These are phyloP conservation scores for Chalaropsis thielavioides DNA, from an alignment of 2,329 filamentous ascomycete species.

Conservation along the genomic window DNA sequence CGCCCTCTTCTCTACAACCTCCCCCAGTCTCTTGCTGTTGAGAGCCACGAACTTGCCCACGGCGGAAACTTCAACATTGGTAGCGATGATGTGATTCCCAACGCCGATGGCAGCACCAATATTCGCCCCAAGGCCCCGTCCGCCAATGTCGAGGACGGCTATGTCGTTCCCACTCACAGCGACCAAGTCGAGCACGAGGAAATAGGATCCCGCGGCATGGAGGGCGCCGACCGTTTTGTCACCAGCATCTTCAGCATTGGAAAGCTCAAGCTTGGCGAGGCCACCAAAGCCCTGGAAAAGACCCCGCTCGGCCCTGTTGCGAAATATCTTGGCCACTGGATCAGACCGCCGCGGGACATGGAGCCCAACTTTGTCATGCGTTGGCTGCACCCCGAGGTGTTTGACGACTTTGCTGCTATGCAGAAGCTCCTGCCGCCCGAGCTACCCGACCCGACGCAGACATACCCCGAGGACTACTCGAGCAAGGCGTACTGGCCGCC, in stretches of 20 bases:
- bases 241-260: conserved; percentile 25
- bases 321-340: conserved; percentile 22
- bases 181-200: conserved; percentile 14
- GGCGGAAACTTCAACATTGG: conserved; percentile 16
- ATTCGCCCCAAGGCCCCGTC: neutral
- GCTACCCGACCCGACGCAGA: conserved; percentile 19
- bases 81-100: conserved; percentile 15
- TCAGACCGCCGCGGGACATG: conserved; percentile 21
- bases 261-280: conserved; percentile 21
- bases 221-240: conserved; percentile 27
- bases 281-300: conserved; percentile 21
- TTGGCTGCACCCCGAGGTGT: conserved; percentile 66
- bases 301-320: conserved; percentile 23
- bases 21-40: conserved; percentile 53
- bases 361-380: conserved; percentile 42
- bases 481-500: conserved; percentile 58
- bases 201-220: conserved; percentile 25
- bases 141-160: conserved; percentile 19
- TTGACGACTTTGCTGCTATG: conserved; percentile 52
- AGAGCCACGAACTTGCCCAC: conserved; percentile 21
- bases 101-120: neutral
- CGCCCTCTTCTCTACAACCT: conserved; percentile 64
- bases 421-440: conserved; percentile 21
- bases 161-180: conserved; percentile 19
- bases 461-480: conserved; percentile 44